Conservation (phyloP, 805 yeast genomes). For the Cyberlindnera euphorbiae region DNA sequence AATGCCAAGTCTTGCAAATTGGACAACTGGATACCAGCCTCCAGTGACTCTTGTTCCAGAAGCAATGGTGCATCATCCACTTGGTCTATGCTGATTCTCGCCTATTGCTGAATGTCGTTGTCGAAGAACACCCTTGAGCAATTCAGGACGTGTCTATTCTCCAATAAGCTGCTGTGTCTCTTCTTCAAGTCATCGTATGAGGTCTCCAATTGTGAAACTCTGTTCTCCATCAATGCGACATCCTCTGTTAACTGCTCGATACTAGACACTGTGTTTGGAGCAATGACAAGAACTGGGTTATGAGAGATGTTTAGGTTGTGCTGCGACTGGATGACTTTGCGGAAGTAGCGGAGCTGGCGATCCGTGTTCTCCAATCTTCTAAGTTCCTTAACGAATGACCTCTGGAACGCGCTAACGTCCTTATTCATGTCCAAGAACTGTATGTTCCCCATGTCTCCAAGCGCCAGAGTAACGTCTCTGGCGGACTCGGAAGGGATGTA, state of each 20-base stretch:
- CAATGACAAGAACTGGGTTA: constrained; percentile 26
- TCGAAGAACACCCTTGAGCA: constrained; percentile 47
- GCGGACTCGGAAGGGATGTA: constrained; percentile 89
- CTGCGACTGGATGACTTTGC: constrained; percentile 44
- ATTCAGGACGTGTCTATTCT: constrained; percentile 59
- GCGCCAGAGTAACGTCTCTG: constrained; percentile 75
- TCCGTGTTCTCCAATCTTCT: constrained; percentile 81
- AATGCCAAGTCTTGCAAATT: constrained; percentile 23
- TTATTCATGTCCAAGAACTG: constrained; percentile 88
- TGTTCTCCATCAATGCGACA: constrained; percentile 64
- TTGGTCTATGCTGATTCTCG: constrained; percentile 31
- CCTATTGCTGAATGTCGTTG: constrained; percentile 28
- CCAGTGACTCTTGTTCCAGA: constrained; percentile 32
- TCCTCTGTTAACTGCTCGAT: constrained; percentile 61
- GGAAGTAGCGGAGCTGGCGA: constrained; percentile 67
- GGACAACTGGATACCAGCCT: constrained; percentile 29
- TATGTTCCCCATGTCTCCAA: constrained; percentile 81
- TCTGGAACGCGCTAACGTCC: constrained; percentile 78
- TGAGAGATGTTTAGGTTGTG: constrained; percentile 34
- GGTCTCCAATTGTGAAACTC: constrained; percentile 65
- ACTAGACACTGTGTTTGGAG: constrained; percentile 37
- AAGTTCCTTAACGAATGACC: constrained; percentile 85
- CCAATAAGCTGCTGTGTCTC: constrained; percentile 62
- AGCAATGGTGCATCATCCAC: constrained; percentile 36
- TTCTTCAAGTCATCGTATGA: constrained; percentile 60